Evolutionary conservation across 257 asterid species (phyloP).

Genomic region (Jacaranda copaia): DNA sequence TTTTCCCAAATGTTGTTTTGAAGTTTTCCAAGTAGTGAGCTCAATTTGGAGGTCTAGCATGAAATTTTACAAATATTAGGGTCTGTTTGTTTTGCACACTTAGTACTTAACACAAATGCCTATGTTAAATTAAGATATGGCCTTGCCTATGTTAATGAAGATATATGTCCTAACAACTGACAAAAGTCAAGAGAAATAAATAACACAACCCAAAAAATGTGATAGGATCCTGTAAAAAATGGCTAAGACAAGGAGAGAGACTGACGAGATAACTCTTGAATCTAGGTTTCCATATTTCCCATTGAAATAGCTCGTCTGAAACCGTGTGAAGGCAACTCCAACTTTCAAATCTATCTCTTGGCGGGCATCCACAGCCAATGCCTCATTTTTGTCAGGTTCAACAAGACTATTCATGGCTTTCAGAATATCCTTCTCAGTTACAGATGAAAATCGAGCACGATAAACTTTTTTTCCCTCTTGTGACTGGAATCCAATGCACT

Average conservation of each 20-base stretch:
- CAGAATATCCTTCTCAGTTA: slow-evolving; percentile 81
- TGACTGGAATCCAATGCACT: slow-evolving; percentile 72
- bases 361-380: slow-evolving; percentile 94
- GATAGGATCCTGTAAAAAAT: slow-evolving; percentile 2
- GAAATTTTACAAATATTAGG: slow-evolving; percentile 6
- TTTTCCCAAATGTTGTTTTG: slow-evolving; percentile 8
- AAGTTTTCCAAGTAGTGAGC: slow-evolving; percentile 1
- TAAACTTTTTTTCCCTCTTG: slow-evolving; percentile 66
- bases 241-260: slow-evolving; percentile 41
- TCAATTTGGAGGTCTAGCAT: slow-evolving; percentile 28
- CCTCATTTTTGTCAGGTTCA: slow-evolving; percentile 84
- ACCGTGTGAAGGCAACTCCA: slow-evolving; percentile 95
- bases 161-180: slow-evolving; percentile 24
- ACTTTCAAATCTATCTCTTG: slow-evolving; percentile 98
- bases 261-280: slow-evolving; percentile 93
- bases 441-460: slow-evolving; percentile 94
- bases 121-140: not conserved
- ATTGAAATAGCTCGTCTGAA: slow-evolving; percentile 88
- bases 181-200: not conserved
- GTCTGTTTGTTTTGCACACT: slow-evolving; percentile 11
- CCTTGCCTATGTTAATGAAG: slow-evolving; percentile 3
- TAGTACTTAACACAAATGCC: not conserved
- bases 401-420: slow-evolving; percentile 82
- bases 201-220: slow-evolving; percentile 12
- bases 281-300: slow-evolving; percentile 98